Percentiles rank a stretch among this genome's conserved stretches.
Evolutionary conservation across 176 grass and related monocot genomes (phyloP).

Genomic region (Panicum miliaceum): DNA sequence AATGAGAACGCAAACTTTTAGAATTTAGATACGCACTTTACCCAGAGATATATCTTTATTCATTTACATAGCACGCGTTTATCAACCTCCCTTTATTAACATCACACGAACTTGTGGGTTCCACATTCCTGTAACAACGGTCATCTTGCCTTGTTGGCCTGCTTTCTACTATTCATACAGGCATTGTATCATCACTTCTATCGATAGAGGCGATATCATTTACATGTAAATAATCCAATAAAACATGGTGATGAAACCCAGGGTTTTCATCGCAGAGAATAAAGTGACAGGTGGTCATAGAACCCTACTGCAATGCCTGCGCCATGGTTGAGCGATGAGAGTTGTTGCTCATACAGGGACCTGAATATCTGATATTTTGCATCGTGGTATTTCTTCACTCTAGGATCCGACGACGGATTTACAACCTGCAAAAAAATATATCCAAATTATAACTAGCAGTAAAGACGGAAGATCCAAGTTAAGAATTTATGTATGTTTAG

Average conservation of each 20-base stretch:
- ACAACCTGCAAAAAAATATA: constrained; percentile 61
- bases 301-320: constrained; percentile 61
- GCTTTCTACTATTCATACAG: neutral
- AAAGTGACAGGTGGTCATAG: neutral
- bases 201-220: neutral
- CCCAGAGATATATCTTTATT: neutral
- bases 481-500: neutral
- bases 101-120: neutral
- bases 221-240: constrained; percentile 8
- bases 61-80: neutral
- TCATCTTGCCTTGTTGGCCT: neutral
- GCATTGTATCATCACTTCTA: neutral
- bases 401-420: constrained; percentile 69
- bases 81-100: neutral
- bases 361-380: constrained; percentile 89
- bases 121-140: neutral
- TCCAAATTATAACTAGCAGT: neutral
- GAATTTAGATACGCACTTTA: neutral
- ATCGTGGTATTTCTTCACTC: constrained; percentile 88
- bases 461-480: neutral
- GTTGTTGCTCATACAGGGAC: constrained; percentile 85
- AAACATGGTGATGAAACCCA: neutral
- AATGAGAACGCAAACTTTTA: neutral
- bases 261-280: neutral
- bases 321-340: constrained; percentile 63